These are phyloP conservation scores for Metschnikowia vanudenii DNA, from an alignment of 805 yeast genomes.

Conservation along the genomic window DNA sequence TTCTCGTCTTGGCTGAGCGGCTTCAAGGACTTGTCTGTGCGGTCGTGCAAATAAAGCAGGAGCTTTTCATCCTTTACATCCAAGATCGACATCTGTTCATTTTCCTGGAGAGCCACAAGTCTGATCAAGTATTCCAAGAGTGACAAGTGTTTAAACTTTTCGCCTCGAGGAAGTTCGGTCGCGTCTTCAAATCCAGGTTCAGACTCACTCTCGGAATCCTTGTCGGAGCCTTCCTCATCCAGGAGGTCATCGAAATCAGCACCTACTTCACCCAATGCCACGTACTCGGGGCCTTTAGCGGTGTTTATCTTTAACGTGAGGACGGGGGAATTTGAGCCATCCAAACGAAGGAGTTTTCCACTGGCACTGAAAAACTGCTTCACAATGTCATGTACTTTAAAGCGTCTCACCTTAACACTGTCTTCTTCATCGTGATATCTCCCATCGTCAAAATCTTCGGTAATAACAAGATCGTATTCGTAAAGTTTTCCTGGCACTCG, in stretches of 20 bases:
- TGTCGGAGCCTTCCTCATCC: conserved; percentile 23
- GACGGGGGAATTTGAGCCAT: conserved; percentile 63
- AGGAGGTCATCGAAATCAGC: conserved; percentile 13
- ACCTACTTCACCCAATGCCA: conserved; percentile 23
- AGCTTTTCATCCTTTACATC: conserved; percentile 66
- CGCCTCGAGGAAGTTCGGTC: neutral
- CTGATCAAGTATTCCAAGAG: conserved; percentile 64
- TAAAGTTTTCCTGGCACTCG: conserved; percentile 29
- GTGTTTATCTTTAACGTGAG: conserved; percentile 52
- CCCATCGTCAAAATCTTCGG: conserved; percentile 65
- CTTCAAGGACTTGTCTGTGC: conserved; percentile 28
- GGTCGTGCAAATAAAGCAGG: conserved; percentile 59
- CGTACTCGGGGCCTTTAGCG: conserved; percentile 18
- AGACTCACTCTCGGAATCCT: conserved; percentile 22
- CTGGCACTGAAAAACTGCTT: conserved; percentile 68
- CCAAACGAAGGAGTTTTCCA: conserved; percentile 61
- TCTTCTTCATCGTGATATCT: conserved; percentile 63
- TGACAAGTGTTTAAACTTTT: conserved; percentile 43
- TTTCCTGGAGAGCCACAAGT: conserved; percentile 56
- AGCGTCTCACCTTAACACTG: conserved; percentile 28
- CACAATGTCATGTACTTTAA: conserved; percentile 43
- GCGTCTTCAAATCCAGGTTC: conserved; percentile 13
- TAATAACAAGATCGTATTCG: conserved; percentile 45
- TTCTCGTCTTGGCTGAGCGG: conserved; percentile 21
- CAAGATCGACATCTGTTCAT: conserved; percentile 53